Percentiles rank a stretch among this genome's conserved stretches.
Evolutionary conservation across 108 stramenopile species (phyloP).

Genomic region (Pseudonitzschia multistriata): DNA sequence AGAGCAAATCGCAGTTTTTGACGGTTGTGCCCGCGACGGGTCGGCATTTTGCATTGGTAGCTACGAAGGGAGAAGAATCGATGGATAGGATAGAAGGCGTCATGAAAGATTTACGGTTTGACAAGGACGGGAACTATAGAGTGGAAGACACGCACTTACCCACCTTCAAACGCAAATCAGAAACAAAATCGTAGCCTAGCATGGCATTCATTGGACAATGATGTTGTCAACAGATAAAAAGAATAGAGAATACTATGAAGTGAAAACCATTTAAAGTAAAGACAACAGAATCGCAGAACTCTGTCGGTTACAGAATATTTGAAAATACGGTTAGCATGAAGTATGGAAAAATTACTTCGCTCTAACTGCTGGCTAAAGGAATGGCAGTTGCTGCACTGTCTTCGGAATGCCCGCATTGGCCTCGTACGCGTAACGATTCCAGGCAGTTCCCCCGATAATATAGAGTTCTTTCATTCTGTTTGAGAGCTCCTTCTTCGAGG

Average conservation of each 20-base stretch:
- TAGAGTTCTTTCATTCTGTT: constrained; percentile 64
- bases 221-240: too few species aligned
- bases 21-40: constrained; percentile 70
- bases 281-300: neutral
- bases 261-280: too few species aligned
- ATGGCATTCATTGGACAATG: neutral
- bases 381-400: constrained; percentile 59
- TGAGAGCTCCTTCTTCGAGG: constrained; percentile 47
- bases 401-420: constrained; percentile 80
- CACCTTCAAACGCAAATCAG: constrained; percentile 62
- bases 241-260: too few species aligned
- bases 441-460: constrained; percentile 72
- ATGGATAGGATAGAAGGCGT: neutral
- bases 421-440: constrained; percentile 60
- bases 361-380: constrained; percentile 21
- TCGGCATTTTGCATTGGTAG: constrained; percentile 77
- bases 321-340: neutral
- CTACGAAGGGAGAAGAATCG: constrained; percentile 46
- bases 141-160: constrained; percentile 77
- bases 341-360: neutral
- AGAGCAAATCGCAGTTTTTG: constrained; percentile 29
- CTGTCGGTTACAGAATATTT: neutral
- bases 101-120: constrained; percentile 62
- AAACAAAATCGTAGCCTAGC: neutral
- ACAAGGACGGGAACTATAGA: constrained; percentile 57